Percentiles rank a stretch among this genome's conserved stretches.
Conservation (phyloP, 371 early-diverging fungal species). For the Mortierella polycephala region DNA sequence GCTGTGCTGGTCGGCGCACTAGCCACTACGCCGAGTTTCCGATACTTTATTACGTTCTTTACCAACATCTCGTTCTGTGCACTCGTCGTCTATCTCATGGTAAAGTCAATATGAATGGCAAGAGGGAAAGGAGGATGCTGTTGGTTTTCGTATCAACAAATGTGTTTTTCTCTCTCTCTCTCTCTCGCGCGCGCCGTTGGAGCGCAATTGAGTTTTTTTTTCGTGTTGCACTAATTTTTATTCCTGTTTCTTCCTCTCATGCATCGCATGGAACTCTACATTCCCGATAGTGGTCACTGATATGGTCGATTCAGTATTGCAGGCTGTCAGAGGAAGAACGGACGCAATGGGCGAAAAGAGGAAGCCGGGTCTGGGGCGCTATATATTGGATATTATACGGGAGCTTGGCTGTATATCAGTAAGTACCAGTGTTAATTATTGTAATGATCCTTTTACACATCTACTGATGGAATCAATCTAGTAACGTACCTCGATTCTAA, state of each 20-base stretch:
- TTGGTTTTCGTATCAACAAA: neutral
- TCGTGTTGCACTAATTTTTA: neutral
- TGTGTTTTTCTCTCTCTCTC: too few species aligned
- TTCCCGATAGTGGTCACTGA: constrained; percentile 15
- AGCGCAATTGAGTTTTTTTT: too few species aligned
- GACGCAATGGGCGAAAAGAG: constrained; percentile 6
- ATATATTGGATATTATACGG: constrained; percentile 24
- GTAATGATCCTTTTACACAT: neutral
- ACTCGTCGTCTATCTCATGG: constrained; percentile 17
- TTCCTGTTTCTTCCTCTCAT: neutral
- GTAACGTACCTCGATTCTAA: neutral
- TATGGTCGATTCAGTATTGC: constrained; percentile 26
- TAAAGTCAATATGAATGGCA: neutral
- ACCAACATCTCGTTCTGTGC: constrained; percentile 22
- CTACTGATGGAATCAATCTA: neutral
- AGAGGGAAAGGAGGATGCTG: neutral
- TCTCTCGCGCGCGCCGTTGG: too few species aligned
- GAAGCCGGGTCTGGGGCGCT: neutral
- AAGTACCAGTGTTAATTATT: neutral
- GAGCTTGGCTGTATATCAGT: constrained; percentile 5
- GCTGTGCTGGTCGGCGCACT: constrained; percentile 26
- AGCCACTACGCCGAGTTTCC: constrained; percentile 14
- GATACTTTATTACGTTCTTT: constrained; percentile 31
- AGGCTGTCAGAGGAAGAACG: constrained; percentile 7
- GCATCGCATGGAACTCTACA: neutral